Evolutionary conservation across 352 stramenopile species (phyloP).

Genomic region (Phytophthora pisi): DNA sequence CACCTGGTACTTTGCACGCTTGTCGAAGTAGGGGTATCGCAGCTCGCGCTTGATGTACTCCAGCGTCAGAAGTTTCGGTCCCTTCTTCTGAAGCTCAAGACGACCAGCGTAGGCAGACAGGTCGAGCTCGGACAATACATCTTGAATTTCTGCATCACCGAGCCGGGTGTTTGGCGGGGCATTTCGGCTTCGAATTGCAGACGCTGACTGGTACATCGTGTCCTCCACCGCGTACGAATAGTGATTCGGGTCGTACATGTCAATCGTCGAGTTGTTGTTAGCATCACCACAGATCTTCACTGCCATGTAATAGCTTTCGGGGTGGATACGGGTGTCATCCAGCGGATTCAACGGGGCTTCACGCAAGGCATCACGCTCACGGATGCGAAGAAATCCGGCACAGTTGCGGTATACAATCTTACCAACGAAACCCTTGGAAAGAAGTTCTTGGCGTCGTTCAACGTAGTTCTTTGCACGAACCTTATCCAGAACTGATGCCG

Average conservation of each 20-base stretch:
- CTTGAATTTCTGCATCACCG: conserved; percentile 84
- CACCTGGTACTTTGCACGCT: conserved; percentile 83
- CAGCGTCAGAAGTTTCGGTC: conserved; percentile 83
- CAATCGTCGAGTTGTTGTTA: conserved; percentile 92
- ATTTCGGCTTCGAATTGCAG: conserved; percentile 76
- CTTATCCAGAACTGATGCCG: conserved; percentile 79
- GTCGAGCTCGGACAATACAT: conserved; percentile 86
- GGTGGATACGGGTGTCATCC: conserved; percentile 89
- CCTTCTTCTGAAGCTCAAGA: conserved; percentile 91
- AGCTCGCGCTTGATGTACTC: conserved; percentile 91
- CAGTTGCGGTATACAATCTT: conserved; percentile 91
- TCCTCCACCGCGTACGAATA: conserved; percentile 92
- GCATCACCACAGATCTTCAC: conserved; percentile 92
- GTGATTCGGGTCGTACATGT: conserved; percentile 92
- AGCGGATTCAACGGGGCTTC: conserved; percentile 86
- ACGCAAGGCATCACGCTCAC: conserved; percentile 83
- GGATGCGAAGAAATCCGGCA: conserved; percentile 87
- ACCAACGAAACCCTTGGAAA: conserved; percentile 84
- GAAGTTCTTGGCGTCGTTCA: conserved; percentile 83
- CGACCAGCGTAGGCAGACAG: conserved; percentile 85
- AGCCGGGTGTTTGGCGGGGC: conserved; percentile 59
- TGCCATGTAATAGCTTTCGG: conserved; percentile 92
- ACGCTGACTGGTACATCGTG: conserved; percentile 91
- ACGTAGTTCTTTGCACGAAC: conserved; percentile 86
- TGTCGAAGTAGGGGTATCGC: conserved; percentile 91